Evolutionary conservation across 2,329 filamentous ascomycete species (phyloP), one percentile per base, ranked within the genome.

Genomic region (Ciborinia camelliae): DNA sequence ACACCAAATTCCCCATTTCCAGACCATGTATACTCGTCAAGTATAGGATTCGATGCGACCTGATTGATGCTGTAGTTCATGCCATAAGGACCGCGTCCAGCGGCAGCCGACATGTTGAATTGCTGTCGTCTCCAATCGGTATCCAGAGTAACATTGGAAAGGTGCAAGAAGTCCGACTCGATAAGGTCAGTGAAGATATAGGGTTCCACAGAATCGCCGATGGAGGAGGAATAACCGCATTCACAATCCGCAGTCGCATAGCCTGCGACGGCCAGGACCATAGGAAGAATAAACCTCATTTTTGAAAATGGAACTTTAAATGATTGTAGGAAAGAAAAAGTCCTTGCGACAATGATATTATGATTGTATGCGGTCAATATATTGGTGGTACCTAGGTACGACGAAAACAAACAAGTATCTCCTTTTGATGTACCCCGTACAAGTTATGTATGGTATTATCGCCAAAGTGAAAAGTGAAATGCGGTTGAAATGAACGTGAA

Each of bases 131-230:
- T 74, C 90, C 90, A 94, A 68, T 87, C 82, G 3, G 82, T 78
- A 69, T 85, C 79, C 5, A 77, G 71, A 20, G 79, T 76, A 54
- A 85, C 77, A 63, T 82, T 75, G 12, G 77, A 70, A 45, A 84
- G 73, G 66, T 84, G 84, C 3, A 86, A 77, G 73, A 93, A 93
- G 76, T 93, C 87, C 26, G 88, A 88, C 73, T 92, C 90, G 60
- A 91, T 76, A 14, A 86, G 73, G 66, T 92, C 86, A 2, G 88
- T 91, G 74, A 90, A 92, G 61, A 89, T 73, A 48, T 80, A 76
- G 54, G 76, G 71, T 35, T 77, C 76, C 53, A 76, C 30, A 23
- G 66, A 50, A 28, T 52, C 72, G n/a, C 78, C 80, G 47, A 80
- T 76, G 66, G 78, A 79, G 52, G 87, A 76, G 3, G 82, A 82